These are phyloP conservation scores for Agrostemma githago DNA, from an alignment of 148 eudicot species.

Conservation along the genomic window DNA sequence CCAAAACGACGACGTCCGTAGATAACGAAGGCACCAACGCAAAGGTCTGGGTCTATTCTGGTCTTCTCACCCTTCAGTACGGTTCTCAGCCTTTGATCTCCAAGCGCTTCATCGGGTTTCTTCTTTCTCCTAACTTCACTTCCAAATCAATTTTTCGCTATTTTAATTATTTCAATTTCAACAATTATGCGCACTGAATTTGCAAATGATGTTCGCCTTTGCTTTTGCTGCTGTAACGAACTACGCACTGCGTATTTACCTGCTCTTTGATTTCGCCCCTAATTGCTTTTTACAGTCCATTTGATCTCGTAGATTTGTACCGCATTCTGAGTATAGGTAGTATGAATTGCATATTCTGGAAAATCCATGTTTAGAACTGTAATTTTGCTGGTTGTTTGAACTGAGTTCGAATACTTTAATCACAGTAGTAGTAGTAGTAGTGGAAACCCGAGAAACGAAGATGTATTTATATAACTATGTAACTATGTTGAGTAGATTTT, in stretches of 20 bases:
- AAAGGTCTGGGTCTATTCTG: conserved; percentile 51
- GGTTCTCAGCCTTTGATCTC: conserved; percentile 80
- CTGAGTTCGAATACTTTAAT: not conserved
- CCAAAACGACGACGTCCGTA: conserved; percentile 14
- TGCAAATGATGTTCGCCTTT: not conserved
- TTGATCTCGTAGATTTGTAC: not conserved
- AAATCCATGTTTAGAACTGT: not conserved
- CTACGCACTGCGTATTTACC: not conserved
- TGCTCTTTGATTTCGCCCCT: not conserved
- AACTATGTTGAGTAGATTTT: conserved; percentile 6
- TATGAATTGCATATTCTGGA: not conserved
- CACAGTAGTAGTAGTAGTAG: not conserved
- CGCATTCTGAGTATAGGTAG: not conserved
- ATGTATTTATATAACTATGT: conserved; percentile 2
- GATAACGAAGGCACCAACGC: conserved; percentile 5
- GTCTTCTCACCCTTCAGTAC: conserved; percentile 62
- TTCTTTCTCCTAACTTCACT: not conserved
- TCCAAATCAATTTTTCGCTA: not conserved
- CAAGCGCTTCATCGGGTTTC: conserved; percentile 61
- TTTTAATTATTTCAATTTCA: not conserved
- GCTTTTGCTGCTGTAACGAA: not conserved
- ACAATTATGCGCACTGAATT: too few relatives aligned
- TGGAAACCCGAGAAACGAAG: not conserved
- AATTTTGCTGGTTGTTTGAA: not conserved
- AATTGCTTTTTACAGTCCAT: not conserved